Percentiles rank a stretch among this genome's conserved stretches.
phyloP scores from a whole-genome alignment of 805 yeast genomes.

The Lipomyces spencermartinsiae region DNA sequence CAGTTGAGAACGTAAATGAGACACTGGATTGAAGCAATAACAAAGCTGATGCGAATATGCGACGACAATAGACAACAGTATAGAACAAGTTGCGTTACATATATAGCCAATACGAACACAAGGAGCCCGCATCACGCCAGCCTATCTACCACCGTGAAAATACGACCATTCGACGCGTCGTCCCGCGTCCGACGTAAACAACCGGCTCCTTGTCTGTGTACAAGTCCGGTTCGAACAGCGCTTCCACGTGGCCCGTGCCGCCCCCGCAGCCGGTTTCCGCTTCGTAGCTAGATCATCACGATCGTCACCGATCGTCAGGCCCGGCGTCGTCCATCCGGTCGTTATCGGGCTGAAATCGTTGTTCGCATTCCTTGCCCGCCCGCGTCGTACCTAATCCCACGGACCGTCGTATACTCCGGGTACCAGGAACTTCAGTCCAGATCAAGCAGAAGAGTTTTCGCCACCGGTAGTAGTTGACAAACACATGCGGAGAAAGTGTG shows the following conservation, averaged over 20 bases:
- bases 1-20: not conserved
- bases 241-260: not conserved
- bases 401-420: not conserved
- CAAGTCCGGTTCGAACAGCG: not conserved
- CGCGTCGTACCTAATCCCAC: not conserved
- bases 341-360: not conserved
- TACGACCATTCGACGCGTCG: not conserved
- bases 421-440: not conserved
- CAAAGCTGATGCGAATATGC: not conserved
- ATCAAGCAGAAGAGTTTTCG: not conserved
- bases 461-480: not conserved
- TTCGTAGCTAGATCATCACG: not conserved
- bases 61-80: not conserved
- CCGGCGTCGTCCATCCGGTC: not conserved
- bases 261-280: not conserved
- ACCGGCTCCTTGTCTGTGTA: not conserved
- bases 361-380: not conserved
- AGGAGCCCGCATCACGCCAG: not conserved
- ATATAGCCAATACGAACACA: not conserved
- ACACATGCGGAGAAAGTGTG: not conserved
- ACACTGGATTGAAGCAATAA: not conserved
- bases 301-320: slow-evolving; percentile 1
- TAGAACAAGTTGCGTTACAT: too few relatives aligned
- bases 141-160: too few relatives aligned
- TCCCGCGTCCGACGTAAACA: not conserved